Percentiles rank a stretch among this genome's conserved stretches.
These are phyloP conservation scores for Pistacia integerrima DNA, from an alignment of 345 rosid genomes.

Conservation along the genomic window DNA sequence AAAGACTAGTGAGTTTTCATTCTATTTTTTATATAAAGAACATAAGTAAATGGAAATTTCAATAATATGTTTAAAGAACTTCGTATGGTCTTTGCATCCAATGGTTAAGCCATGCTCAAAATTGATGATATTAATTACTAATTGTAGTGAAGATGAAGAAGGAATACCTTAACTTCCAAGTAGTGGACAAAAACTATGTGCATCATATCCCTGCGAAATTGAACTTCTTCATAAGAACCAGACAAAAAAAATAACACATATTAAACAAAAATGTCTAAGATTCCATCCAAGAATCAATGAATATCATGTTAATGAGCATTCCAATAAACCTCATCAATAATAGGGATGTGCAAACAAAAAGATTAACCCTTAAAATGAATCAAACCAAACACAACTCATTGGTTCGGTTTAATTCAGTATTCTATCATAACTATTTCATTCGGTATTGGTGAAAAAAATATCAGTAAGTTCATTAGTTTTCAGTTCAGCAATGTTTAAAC, in stretches of 20 bases:
- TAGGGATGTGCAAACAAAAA: neutral
- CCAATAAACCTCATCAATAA: neutral
- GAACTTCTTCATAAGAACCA: constrained; percentile 17
- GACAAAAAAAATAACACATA: constrained; percentile 2
- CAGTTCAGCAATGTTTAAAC: neutral
- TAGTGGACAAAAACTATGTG: constrained; percentile 97
- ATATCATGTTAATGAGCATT: neutral
- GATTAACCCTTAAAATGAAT: neutral
- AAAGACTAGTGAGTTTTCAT: no score
- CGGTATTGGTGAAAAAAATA: neutral
- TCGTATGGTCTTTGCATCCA: neutral
- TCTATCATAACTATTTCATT: neutral
- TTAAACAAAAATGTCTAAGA: constrained; percentile 2
- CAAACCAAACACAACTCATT: neutral
- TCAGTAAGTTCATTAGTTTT: neutral
- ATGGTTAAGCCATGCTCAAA: neutral
- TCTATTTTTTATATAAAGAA: no score
- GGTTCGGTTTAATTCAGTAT: neutral
- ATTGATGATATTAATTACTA: neutral
- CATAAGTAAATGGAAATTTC: neutral
- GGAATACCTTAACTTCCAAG: constrained; percentile 85
- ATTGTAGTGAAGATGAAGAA: constrained; percentile 4
- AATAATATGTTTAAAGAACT: neutral
- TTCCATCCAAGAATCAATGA: neutral
- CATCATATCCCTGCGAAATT: constrained; percentile 75